Evolutionary conservation across 441 rosid genomes (phyloP).

Genomic region (Euphorbia corollata): DNA sequence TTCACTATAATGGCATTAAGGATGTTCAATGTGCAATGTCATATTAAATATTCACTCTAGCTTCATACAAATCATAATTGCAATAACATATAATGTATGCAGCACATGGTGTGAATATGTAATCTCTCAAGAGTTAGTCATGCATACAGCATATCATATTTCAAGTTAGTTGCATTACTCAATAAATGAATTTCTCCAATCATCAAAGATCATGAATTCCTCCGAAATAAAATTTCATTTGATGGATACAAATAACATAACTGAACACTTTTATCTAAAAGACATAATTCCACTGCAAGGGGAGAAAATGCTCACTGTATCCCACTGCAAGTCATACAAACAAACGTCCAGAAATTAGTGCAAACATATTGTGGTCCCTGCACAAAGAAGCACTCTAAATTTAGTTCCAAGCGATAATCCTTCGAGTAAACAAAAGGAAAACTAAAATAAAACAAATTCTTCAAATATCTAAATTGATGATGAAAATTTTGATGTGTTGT

Average conservation of each 20-base stretch:
- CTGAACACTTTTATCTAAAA: not conserved
- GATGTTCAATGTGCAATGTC: not conserved
- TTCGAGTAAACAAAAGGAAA: not conserved
- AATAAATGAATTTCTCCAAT: not conserved
- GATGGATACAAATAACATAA: not conserved
- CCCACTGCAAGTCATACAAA: constrained; percentile 89
- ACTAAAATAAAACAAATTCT: not conserved
- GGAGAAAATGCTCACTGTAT: constrained; percentile 66
- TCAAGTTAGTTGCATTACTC: not conserved
- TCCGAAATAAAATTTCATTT: not conserved
- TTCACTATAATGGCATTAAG: not conserved
- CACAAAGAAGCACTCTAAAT: constrained; percentile 23
- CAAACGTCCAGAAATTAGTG: constrained; percentile 86
- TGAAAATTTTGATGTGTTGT: not conserved
- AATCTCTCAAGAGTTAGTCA: not conserved
- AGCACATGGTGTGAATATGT: not conserved
- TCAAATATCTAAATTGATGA: not conserved
- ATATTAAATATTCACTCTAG: not conserved
- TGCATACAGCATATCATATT: not conserved
- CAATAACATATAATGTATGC: not conserved
- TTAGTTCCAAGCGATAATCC: not conserved
- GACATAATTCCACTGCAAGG: not conserved
- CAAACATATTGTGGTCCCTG: constrained; percentile 99
- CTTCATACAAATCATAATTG: constrained; percentile 1
- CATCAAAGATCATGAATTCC: not conserved